Evolutionary conservation across 345 rosid genomes (phyloP), one percentile per base, ranked within the genome.

Genomic region (Reutealis trisperma): DNA sequence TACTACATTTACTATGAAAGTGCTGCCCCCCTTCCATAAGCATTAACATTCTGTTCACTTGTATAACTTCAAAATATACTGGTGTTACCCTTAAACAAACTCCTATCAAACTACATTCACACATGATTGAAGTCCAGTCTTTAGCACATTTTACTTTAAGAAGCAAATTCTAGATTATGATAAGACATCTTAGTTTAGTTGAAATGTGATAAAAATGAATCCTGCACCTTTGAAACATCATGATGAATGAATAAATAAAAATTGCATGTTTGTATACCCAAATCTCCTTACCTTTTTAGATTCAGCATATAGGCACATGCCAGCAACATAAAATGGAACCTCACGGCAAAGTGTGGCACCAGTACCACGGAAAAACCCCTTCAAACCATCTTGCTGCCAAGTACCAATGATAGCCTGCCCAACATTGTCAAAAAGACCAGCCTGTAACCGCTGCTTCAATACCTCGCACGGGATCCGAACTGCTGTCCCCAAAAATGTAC

Each of bases 381-480:
- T 86, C 63, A 90, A 85, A 76, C 99, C 98, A 83, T 96, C 99
- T 81, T 90, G 95, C 34, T 87, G 87, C 99, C 98, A 96, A 18
- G 99, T 93, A 63, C 93, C 98, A 60, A 90, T 82, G 54, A 96
- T 82, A 67, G 97, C 99, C 84, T 93, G 93, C 75, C 98, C 98
- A 0, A 93, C 98, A 82, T 92, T 92, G 81, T 93, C 85, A 63
- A 89, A 96, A 73, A 96, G 77, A 59, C 95, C 95, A 49, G 99
- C 99, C 80, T 96, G 99, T 79, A 90, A 86, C 54, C 99, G 91
- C 86, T 96, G 99, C 88, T 96, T 96, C 84, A 96, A 84, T 80
- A 96, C 99, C 86, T 96, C 99, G 74, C 98, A 92, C 2, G 99
- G 99, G 73, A 96, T 92, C 78, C 99, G 88, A 73, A 92, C 92